phyloP scores from a whole-genome alignment of 2,329 filamentous ascomycete genomes.

The Alternaria sp. region DNA sequence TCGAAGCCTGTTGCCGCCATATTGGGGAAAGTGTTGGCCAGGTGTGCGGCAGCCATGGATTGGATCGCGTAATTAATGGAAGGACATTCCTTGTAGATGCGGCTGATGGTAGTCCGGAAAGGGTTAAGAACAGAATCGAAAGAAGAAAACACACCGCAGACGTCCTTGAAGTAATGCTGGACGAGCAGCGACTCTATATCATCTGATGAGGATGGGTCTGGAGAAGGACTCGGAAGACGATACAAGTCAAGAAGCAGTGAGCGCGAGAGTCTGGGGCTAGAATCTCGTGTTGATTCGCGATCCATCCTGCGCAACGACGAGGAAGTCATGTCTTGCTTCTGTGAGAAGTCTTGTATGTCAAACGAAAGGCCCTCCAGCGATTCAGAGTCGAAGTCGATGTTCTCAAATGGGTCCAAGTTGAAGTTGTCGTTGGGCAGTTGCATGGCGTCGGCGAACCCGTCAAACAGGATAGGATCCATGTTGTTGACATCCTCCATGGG shows the following conservation, averaged over 20 bases:
- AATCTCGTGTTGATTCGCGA: slow-evolving; percentile 30
- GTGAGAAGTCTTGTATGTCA: slow-evolving; percentile 31
- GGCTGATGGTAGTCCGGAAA: slow-evolving; percentile 66
- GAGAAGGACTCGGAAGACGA: slow-evolving; percentile 47
- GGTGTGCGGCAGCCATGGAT: slow-evolving; percentile 69
- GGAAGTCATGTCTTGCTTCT: slow-evolving; percentile 29
- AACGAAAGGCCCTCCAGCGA: slow-evolving; percentile 33
- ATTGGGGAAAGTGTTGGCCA: slow-evolving; percentile 65
- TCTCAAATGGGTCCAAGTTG: slow-evolving; percentile 38
- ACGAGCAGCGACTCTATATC: slow-evolving; percentile 65
- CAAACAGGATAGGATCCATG: slow-evolving; percentile 39
- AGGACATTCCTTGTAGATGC: slow-evolving; percentile 65
- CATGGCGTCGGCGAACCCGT: slow-evolving; percentile 35
- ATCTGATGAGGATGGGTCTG: slow-evolving; percentile 46
- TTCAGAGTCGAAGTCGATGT: slow-evolving; percentile 39
- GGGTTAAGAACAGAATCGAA: slow-evolving; percentile 70
- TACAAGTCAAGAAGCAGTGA: slow-evolving; percentile 54
- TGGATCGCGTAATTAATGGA: slow-evolving; percentile 69
- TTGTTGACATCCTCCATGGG: slow-evolving; percentile 36
- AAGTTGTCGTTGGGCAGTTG: slow-evolving; percentile 37
- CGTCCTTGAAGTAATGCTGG: slow-evolving; percentile 70
- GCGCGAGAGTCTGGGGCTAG: slow-evolving; percentile 45
- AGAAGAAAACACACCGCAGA: slow-evolving; percentile 69
- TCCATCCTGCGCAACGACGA: slow-evolving; percentile 24
- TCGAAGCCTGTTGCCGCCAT: slow-evolving; percentile 61